Percentiles rank a stretch among this genome's conserved stretches.
phyloP scores from a whole-genome alignment of 441 rosid species.

The Gossypium aridum region DNA sequence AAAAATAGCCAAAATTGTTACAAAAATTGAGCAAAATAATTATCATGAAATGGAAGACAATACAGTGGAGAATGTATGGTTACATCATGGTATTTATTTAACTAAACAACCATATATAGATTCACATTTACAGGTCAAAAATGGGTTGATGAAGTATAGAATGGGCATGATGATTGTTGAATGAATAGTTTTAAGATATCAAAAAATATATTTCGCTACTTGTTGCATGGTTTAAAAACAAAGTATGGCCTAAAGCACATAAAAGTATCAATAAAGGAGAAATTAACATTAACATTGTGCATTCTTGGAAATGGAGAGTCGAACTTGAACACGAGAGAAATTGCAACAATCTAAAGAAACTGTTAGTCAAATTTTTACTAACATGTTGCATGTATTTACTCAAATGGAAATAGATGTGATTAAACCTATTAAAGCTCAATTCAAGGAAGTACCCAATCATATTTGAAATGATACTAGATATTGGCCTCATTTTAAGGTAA shows the following conservation, averaged over 20 bases:
- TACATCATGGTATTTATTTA: no score
- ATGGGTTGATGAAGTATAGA: no score
- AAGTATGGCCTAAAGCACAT: neutral
- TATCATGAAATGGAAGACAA: no score
- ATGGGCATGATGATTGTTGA: neutral
- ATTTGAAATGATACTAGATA: neutral
- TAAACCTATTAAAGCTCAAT: neutral
- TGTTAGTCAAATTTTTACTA: neutral
- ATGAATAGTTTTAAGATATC: neutral
- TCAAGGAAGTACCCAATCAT: neutral
- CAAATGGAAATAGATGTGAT: neutral
- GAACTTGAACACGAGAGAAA: neutral
- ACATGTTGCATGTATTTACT: neutral
- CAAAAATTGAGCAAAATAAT: no score
- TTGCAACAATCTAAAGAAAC: neutral
- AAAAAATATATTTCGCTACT: neutral
- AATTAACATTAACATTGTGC: neutral
- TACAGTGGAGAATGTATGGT: no score
- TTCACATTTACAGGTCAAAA: no score
- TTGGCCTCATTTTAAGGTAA: neutral
- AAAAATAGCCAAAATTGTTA: no score
- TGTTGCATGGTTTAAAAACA: neutral
- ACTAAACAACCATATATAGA: no score
- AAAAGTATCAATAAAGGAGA: neutral
- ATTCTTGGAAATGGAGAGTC: neutral